These are phyloP conservation scores for Tuctoria greenei DNA, from an alignment of 176 grass and related monocot genomes.

Conservation along the genomic window DNA sequence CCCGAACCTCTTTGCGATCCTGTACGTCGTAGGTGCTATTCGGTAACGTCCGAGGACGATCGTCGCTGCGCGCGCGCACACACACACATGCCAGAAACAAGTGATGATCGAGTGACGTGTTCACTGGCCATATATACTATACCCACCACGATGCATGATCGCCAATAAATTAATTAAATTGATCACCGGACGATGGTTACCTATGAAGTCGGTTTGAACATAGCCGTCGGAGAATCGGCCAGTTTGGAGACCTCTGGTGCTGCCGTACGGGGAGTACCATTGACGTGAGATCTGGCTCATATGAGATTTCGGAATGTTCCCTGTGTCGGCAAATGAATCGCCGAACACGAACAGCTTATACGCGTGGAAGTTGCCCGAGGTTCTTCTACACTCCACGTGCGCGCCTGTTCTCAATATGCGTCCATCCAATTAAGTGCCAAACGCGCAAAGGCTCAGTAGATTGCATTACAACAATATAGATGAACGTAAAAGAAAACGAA, in stretches of 20 bases:
- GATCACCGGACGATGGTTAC: neutral
- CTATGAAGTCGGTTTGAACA: slow-evolving; percentile 32
- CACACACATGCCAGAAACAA: neutral
- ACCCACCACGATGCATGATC: too few species aligned
- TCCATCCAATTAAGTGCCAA: neutral
- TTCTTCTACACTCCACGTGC: neutral
- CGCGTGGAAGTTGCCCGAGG: neutral
- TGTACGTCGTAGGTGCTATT: neutral
- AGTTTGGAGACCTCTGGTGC: neutral
- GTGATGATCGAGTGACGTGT: too few species aligned
- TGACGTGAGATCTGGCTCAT: slow-evolving; percentile 1
- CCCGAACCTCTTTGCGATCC: neutral
- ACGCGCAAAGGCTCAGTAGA: neutral
- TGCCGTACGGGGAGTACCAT: slow-evolving; percentile 42
- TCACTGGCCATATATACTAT: too few species aligned
- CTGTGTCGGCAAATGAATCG: slow-evolving; percentile 37
- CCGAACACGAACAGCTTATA: slow-evolving; percentile 40
- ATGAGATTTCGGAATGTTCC: neutral
- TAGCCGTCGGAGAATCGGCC: slow-evolving; percentile 43
- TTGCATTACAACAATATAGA: neutral
- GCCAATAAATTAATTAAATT: too few species aligned
- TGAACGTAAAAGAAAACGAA: neutral
- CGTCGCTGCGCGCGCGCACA: too few species aligned
- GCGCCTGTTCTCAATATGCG: neutral
- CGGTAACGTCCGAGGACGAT: neutral